These are phyloP conservation scores for Endothia cerciana DNA, from an alignment of 2,329 filamentous ascomycete species.

Conservation along the genomic window DNA sequence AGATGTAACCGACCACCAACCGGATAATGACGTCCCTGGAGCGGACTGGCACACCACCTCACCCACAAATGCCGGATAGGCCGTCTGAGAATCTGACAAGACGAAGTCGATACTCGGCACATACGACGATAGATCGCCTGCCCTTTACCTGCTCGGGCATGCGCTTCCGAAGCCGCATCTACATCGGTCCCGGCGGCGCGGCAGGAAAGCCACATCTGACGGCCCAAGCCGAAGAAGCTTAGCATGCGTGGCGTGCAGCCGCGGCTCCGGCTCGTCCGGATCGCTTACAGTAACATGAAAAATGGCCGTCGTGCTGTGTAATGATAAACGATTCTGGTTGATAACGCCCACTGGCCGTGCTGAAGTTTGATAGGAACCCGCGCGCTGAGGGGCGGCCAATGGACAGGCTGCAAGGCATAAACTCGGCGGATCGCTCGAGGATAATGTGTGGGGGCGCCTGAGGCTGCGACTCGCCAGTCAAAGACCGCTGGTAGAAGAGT, in stretches of 20 bases:
- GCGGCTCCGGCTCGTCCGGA: slow-evolving; percentile 4
- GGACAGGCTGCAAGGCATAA: background rate
- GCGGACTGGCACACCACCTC: background rate
- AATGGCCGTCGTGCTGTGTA: background rate
- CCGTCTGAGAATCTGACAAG: background rate
- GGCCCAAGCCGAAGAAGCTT: slow-evolving; percentile 7
- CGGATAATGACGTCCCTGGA: no score
- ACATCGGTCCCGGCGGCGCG: background rate
- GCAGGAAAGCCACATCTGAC: slow-evolving; percentile 7
- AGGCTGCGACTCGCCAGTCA: background rate
- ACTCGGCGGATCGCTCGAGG: background rate
- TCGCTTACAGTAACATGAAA: background rate
- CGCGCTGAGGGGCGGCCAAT: no score
- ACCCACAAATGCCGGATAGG: background rate
- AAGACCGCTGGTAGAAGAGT: background rate
- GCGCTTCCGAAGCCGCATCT: slow-evolving; percentile 4
- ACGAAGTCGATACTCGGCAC: background rate
- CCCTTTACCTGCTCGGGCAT: slow-evolving; percentile 9
- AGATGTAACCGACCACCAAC: no score
- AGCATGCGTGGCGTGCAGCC: no score
- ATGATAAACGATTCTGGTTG: background rate
- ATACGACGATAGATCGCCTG: background rate
- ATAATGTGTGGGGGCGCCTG: background rate
- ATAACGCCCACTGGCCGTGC: background rate
- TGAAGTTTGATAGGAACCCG: background rate